phyloP scores from a whole-genome alignment of 1,284 basidiomycete genomes.

The Tilletiaria anomala region DNA sequence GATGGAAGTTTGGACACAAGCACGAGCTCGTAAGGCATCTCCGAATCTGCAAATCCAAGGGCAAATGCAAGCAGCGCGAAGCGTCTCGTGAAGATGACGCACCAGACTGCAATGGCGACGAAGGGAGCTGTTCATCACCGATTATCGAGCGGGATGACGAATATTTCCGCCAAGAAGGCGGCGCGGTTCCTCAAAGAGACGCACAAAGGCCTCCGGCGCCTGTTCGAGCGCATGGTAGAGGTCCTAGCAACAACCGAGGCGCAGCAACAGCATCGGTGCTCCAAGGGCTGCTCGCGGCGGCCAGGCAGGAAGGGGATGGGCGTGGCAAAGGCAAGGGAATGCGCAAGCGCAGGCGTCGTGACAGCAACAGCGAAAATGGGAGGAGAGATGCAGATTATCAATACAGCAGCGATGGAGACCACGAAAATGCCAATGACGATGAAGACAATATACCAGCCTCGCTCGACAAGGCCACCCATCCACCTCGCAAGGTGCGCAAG shows the following conservation, averaged over 20 bases:
- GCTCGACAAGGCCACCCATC: background rate
- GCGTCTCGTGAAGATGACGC: conserved; percentile 4
- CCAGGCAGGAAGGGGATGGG: too few species aligned
- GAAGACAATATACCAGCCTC: background rate
- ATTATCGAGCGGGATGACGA: conserved; percentile 22
- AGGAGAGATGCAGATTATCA: too few species aligned
- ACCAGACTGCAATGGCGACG: conserved; percentile 1
- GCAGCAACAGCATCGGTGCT: conserved; percentile 2
- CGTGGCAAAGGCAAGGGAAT: too few species aligned
- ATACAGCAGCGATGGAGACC: background rate
- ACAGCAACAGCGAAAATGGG: too few species aligned
- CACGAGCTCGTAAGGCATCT: conserved; percentile 17
- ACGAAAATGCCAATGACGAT: conserved; percentile 3
- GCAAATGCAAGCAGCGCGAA: conserved; percentile 1
- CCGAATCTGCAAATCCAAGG: conserved; percentile 7
- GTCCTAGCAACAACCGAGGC: background rate
- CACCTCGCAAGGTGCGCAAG: conserved; percentile 5
- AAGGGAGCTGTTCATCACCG: too few species aligned
- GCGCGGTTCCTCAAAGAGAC: conserved; percentile 4
- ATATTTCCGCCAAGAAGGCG: conserved; percentile 6
- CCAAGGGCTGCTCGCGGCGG: too few species aligned
- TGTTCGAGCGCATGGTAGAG: background rate
- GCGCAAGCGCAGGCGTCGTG: too few species aligned
- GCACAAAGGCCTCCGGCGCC: background rate
- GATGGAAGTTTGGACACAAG: conserved; percentile 16